phyloP scores from a whole-genome alignment of 208 protist genomes.

The Phytomonas sp. region DNA sequence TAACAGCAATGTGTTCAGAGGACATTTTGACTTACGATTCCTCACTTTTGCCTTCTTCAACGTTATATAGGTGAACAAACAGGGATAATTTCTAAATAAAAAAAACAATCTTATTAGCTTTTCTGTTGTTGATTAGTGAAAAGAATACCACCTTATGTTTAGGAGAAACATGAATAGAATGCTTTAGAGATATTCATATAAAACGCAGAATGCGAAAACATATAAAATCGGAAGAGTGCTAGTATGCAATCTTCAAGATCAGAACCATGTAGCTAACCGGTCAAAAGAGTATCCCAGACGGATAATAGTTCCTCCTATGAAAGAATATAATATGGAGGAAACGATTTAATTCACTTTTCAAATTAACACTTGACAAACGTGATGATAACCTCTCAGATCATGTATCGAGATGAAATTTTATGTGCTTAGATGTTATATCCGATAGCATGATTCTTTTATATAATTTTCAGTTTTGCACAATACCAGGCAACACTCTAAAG shows the following conservation, averaged over 20 bases:
- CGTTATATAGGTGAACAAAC: not conserved
- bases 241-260: not conserved
- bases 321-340: not conserved
- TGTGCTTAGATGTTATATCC: not conserved
- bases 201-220: not conserved
- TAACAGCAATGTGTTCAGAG: slow-evolving; percentile 54
- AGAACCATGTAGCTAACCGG: not conserved
- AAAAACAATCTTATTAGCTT: not conserved
- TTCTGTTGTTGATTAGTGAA: not conserved
- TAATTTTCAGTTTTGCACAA: not conserved
- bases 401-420: not conserved
- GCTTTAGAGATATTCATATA: not conserved
- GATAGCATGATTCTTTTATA: not conserved
- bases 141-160: not conserved
- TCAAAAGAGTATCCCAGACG: not conserved
- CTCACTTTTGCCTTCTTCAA: not conserved
- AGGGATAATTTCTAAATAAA: not conserved
- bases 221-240: not conserved
- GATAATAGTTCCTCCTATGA: not conserved
- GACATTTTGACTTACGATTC: not conserved
- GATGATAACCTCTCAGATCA: not conserved
- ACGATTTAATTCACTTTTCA: not conserved
- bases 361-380: not conserved
- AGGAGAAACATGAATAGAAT: slow-evolving; percentile 11
- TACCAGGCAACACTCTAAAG: slow-evolving; percentile 6